Conservation (phyloP, 192 early-diverging fungal species). For the Backusella parvicylindrica region DNA sequence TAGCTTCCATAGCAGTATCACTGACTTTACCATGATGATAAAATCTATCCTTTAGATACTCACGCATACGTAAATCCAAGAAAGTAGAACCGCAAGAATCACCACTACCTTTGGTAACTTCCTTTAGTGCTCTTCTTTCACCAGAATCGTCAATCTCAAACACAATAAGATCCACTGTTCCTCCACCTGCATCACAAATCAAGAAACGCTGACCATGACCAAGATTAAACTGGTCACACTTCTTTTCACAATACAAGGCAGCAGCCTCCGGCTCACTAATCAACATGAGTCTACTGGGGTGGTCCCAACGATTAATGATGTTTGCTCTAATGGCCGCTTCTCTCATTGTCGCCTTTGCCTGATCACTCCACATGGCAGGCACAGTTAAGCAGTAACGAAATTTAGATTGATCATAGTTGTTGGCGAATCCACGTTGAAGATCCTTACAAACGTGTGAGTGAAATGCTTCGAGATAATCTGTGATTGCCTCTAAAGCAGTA, state of each 20-base stretch:
- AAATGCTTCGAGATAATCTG: conserved; percentile 42
- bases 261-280: conserved; percentile 44
- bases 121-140: conserved; percentile 32
- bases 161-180: conserved; percentile 47
- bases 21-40: conserved; percentile 39
- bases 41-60: conserved; percentile 36
- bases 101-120: conserved; percentile 43
- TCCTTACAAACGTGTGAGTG: conserved; percentile 37
- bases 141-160: conserved; percentile 41
- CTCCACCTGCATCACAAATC: conserved; percentile 49
- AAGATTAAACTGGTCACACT: conserved; percentile 42
- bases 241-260: conserved; percentile 46
- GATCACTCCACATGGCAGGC: conserved; percentile 52
- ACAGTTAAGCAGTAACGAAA: conserved; percentile 48
- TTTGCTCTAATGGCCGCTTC: conserved; percentile 47
- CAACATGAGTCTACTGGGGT: conserved; percentile 41
- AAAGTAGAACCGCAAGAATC: conserved; percentile 45
- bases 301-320: conserved; percentile 44
- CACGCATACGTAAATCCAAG: conserved; percentile 43
- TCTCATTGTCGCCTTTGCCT: conserved; percentile 48
- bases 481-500: conserved; percentile 38
- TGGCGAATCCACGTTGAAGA: conserved; percentile 40
- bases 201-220: conserved; percentile 42
- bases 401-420: conserved; percentile 40
- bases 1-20: conserved; percentile 36